phyloP scores from a whole-genome alignment of 1,139 yeast species.

The Citeromyces hawaiiensis region DNA sequence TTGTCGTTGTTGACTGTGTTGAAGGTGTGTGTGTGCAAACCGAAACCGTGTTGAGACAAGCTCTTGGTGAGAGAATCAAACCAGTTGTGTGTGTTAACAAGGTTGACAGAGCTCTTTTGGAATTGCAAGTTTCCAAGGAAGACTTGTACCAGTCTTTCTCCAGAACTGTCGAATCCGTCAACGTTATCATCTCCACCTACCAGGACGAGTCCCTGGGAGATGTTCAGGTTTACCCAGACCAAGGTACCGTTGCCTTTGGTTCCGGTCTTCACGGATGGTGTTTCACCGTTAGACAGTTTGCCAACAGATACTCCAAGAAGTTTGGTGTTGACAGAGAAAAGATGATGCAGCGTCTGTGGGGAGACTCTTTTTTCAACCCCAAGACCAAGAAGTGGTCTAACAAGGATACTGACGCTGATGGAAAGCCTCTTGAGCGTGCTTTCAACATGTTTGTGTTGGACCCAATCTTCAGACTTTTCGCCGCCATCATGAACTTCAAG shows the following conservation, averaged over 20 bases:
- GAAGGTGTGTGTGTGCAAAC: conserved; percentile 99
- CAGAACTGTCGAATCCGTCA: conserved; percentile 98
- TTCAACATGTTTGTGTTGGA: conserved; percentile 99
- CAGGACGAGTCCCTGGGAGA: conserved; percentile 88
- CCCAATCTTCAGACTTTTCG: conserved; percentile 96
- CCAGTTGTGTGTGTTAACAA: conserved; percentile 98
- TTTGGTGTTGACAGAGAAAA: conserved; percentile 96
- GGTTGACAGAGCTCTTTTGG: conserved; percentile 99
- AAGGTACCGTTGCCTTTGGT: conserved; percentile 99
- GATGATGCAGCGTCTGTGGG: conserved; percentile 99
- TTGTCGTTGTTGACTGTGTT: conserved; percentile 97
- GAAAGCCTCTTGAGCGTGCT: conserved; percentile 95
- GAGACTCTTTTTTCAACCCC: conserved; percentile 99
- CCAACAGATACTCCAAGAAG: conserved; percentile 96
- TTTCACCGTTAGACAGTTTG: conserved; percentile 98
- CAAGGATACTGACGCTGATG: conserved; percentile 93
- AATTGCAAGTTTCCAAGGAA: conserved; percentile 97
- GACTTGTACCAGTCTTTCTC: conserved; percentile 97
- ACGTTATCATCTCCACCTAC: conserved; percentile 95
- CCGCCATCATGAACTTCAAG: conserved; percentile 95
- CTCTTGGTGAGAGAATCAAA: conserved; percentile 98
- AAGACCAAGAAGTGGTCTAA: conserved; percentile 99
- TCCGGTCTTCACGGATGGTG: conserved; percentile 99
- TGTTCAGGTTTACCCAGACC: conserved; percentile 96
- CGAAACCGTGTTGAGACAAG: conserved; percentile 98